A percentile compares a stretch with the other conserved stretches of the same genome.
phyloP scores from a whole-genome alignment of 305 asterid genomes.

The Nicotiana rustica region DNA sequence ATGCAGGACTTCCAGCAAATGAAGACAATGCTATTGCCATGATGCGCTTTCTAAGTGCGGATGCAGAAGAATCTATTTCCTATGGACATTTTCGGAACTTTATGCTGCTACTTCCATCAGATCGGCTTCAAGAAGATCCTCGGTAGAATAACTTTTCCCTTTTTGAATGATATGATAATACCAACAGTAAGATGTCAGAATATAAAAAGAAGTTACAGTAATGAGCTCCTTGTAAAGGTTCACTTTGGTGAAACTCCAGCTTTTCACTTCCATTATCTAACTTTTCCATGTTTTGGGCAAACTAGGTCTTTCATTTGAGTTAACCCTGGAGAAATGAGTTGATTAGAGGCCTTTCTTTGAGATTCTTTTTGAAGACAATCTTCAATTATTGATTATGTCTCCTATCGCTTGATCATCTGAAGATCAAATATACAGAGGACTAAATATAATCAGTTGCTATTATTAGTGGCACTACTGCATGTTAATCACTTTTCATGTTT shows the following conservation, averaged over 20 bases:
- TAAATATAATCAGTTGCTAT: slow-evolving; percentile 21
- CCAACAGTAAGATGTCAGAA: slow-evolving; percentile 15
- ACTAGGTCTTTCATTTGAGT: slow-evolving; percentile 5
- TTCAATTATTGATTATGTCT: neutral
- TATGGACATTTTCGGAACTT: slow-evolving; percentile 96
- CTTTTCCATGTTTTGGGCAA: neutral
- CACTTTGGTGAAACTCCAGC: neutral
- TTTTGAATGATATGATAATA: slow-evolving; percentile 4
- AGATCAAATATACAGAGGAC: neutral
- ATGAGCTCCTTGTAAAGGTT: slow-evolving; percentile 19
- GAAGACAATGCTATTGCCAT: slow-evolving; percentile 99
- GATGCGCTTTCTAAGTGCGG: slow-evolving; percentile 98
- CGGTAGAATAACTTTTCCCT: slow-evolving; percentile 56
- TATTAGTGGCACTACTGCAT: slow-evolving; percentile 13
- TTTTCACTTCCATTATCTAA: neutral
- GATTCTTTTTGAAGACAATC: slow-evolving; percentile 2
- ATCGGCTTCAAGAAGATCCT: slow-evolving; percentile 97
- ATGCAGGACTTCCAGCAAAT: slow-evolving; percentile 96
- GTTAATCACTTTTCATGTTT: slow-evolving; percentile 21
- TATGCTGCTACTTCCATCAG: slow-evolving; percentile 97
- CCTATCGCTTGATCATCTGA: slow-evolving; percentile 10
- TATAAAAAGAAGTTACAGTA: neutral
- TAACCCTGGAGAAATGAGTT: slow-evolving; percentile 28
- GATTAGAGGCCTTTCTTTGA: slow-evolving; percentile 18
- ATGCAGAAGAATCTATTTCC: slow-evolving; percentile 89